These are phyloP conservation scores for Rhodomyrtus tomentosa DNA, from an alignment of 345 rosid genomes.

Conservation along the genomic window DNA sequence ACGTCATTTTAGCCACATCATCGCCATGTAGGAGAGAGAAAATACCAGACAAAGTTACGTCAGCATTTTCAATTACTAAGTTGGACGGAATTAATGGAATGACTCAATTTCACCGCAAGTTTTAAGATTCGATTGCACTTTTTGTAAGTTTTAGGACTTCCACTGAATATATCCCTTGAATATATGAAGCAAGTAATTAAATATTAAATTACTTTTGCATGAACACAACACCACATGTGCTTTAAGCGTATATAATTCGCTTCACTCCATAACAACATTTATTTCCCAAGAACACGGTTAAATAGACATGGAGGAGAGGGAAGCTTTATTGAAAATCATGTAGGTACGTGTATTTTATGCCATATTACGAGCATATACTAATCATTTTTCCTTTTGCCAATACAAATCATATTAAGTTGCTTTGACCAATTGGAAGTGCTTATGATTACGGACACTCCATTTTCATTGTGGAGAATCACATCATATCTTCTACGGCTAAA, in stretches of 20 bases:
- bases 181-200: not conserved
- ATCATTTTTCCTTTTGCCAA: not conserved
- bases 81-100: too few species aligned
- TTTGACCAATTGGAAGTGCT: not conserved
- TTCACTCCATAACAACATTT: not conserved
- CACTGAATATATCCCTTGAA: too few species aligned
- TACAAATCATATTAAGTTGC: too few species aligned
- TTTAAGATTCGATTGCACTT: too few species aligned
- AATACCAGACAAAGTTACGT: too few species aligned
- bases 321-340: not conserved
- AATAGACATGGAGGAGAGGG: not conserved
- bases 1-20: too few species aligned
- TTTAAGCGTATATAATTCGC: not conserved
- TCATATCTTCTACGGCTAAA: not conserved
- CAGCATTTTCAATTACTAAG: too few species aligned
- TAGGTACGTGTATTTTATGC: not conserved
- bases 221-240: not conserved
- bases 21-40: too few species aligned
- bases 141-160: too few species aligned
- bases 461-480: not conserved
- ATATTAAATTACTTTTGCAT: not conserved
- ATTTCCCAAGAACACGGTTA: not conserved
- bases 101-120: too few species aligned
- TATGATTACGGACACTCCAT: not conserved
- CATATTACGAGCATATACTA: not conserved